Evolutionary conservation across 352 stramenopile genomes (phyloP).

Genomic region (Phytophthora quininea): DNA sequence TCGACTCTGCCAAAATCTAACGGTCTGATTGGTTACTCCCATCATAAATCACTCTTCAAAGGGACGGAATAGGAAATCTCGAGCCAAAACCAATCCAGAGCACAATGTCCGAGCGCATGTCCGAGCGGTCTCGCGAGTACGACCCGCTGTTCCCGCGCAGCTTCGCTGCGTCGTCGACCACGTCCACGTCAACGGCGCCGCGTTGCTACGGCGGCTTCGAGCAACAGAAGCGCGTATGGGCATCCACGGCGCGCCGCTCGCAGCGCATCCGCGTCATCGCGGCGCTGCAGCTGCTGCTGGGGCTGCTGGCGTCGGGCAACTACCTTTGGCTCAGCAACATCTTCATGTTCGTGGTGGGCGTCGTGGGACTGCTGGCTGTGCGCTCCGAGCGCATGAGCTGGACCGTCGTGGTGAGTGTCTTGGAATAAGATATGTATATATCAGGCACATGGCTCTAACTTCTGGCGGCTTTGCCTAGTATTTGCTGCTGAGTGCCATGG

Average conservation of each 20-base stretch:
- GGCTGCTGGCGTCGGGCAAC: slow-evolving; percentile 65
- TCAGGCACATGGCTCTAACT: slow-evolving; percentile 3
- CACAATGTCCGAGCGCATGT: slow-evolving; percentile 13
- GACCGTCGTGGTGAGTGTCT: slow-evolving; percentile 67
- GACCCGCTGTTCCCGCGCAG: slow-evolving; percentile 45
- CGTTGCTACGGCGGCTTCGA: slow-evolving; percentile 75
- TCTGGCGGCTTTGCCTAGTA: slow-evolving; percentile 37
- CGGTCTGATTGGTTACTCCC: no score
- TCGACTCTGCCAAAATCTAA: no score
- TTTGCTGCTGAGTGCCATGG: slow-evolving; percentile 70
- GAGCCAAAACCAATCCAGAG: no score
- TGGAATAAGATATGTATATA: slow-evolving; percentile 3
- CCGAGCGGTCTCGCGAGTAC: slow-evolving; percentile 35
- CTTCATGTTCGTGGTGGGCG: slow-evolving; percentile 72
- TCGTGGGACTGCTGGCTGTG: slow-evolving; percentile 71
- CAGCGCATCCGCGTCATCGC: slow-evolving; percentile 74
- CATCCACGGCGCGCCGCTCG: slow-evolving; percentile 60
- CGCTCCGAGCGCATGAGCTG: slow-evolving; percentile 81
- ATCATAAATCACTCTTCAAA: no score
- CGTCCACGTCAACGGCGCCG: slow-evolving; percentile 43
- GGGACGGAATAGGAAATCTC: no score
- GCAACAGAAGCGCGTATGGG: slow-evolving; percentile 81
- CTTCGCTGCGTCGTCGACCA: slow-evolving; percentile 39
- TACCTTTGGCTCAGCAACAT: slow-evolving; percentile 81
- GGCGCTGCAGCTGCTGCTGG: slow-evolving; percentile 59